A percentile compares a stretch with the other conserved stretches of the same genome.
Evolutionary conservation across 2,329 filamentous ascomycete genomes (phyloP).

Genomic region (Scedosporium boydii): DNA sequence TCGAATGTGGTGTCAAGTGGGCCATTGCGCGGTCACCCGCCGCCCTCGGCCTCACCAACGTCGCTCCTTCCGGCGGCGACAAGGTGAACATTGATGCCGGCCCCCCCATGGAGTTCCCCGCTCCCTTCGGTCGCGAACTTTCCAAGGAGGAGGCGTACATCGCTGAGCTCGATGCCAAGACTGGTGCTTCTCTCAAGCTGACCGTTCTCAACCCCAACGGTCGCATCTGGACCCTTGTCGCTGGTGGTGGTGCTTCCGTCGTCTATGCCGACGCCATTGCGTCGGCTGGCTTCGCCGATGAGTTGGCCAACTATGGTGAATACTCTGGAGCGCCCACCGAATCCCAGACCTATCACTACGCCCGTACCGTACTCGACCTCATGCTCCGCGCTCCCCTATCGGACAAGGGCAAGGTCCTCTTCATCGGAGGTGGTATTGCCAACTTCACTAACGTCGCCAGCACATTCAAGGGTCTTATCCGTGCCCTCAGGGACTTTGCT

Average conservation of each 20-base stretch:
- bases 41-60: constrained; percentile 71
- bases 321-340: constrained; percentile 98
- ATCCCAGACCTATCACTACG: constrained; percentile 99
- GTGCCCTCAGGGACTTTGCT: constrained; percentile 83
- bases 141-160: constrained; percentile 99
- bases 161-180: constrained; percentile 97
- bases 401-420: constrained; percentile 93
- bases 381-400: constrained; percentile 85
- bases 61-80: constrained; percentile 50
- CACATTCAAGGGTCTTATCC: constrained; percentile 99
- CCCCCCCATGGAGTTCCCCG: constrained; percentile 97
- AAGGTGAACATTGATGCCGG: constrained; percentile 93
- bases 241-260: constrained; percentile 98
- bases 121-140: constrained; percentile 96
- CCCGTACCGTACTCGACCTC: constrained; percentile 89
- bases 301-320: constrained; percentile 99
- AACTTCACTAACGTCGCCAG: constrained; percentile 99
- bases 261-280: constrained; percentile 99
- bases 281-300: constrained; percentile 85
- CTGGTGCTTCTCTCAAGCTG: constrained; percentile 95
- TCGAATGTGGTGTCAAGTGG: constrained; percentile 99
- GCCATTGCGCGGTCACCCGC: constrained; percentile 86
- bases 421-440: constrained; percentile 99
- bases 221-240: constrained; percentile 95
- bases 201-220: constrained; percentile 88